These are phyloP conservation scores for Buxus sempervirens DNA, from an alignment of 164 flowering plant genomes.

Conservation along the genomic window DNA sequence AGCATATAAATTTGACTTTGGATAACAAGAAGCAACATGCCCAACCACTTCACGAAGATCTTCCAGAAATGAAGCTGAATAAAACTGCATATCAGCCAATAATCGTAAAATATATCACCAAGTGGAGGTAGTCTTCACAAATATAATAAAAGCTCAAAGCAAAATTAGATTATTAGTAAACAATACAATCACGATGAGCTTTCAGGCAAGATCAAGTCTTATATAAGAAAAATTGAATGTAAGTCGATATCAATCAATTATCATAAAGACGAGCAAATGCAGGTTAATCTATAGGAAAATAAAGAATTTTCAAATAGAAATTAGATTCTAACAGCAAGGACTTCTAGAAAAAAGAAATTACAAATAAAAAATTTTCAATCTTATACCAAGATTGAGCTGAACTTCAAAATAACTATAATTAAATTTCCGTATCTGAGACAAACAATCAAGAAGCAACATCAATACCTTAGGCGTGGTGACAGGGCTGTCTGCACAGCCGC, in stretches of 20 bases:
- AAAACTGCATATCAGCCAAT: slow-evolving; percentile 60
- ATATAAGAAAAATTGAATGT: too few relatives aligned
- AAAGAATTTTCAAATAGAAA: too few relatives aligned
- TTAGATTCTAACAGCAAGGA: too few relatives aligned
- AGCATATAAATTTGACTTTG: slow-evolving; percentile 79
- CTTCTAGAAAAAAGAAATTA: too few relatives aligned
- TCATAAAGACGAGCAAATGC: too few relatives aligned
- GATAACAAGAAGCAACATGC: slow-evolving; percentile 58
- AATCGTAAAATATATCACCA: slow-evolving; percentile 3
- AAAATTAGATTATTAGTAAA: too few relatives aligned
- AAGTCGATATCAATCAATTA: too few relatives aligned
- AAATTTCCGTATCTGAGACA: not conserved
- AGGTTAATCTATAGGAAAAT: too few relatives aligned
- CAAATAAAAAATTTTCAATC: too few relatives aligned
- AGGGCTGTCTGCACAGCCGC: slow-evolving; percentile 89
- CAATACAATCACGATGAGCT: too few relatives aligned
- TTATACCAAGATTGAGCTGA: not conserved
- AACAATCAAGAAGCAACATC: not conserved
- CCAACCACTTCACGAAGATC: slow-evolving; percentile 70
- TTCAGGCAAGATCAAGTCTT: too few relatives aligned
- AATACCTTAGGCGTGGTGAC: slow-evolving; percentile 83
- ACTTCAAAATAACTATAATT: not conserved
- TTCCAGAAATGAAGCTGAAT: slow-evolving; percentile 86
- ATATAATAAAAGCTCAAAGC: too few relatives aligned
- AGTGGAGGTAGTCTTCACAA: not conserved